Base-by-base conservation (phyloP, 495 filamentous ascomycete genomes). In the Tuber aestivum region DNA sequence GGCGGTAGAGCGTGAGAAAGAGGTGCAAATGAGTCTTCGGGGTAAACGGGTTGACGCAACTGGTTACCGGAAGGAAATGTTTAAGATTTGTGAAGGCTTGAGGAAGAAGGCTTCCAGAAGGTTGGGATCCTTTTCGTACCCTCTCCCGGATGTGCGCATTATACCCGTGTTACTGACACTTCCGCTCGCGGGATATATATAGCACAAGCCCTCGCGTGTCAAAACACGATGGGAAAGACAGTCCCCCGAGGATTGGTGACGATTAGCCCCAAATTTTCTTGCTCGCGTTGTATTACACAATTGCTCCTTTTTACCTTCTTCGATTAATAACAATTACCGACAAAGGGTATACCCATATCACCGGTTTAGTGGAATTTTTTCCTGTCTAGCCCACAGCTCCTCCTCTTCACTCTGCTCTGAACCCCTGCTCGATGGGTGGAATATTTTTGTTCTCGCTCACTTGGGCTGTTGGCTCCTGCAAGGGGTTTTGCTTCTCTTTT, bases 1-100 rank as follows among this genome's bases (percentile, higher is more conserved):
- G 68, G 87, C 86, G 69, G 92, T 92, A 6, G 90, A 92, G 79
- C 88, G 90, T 1, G 88, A 87, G 72, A 88, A 93, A 82, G 95
- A 95, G 84, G 89, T 97, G n/a, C 93, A 89, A 78, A 97, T 98
- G 94, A 94, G 90, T 77, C 91, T 99, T 87, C 90, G 88, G 0
- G 91, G 91, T 20, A 92, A 91, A 80, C 87, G 89, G 77, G 88
- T 97, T 48, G 92, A 97, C 86, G 93, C 93, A 16, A 79, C 81
- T 18, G 88, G 88, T 3, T 92, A 91, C 23, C 84, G 95, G 74
- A 97, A 94, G 84, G 92, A 96, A 81, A 97, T 99, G 87, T 84
- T 95, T 74, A 90, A 88, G 82, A 92, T 94, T 56, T 78, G 74
- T 37, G 81, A 83, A 37, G 44, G 69, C 21, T 74, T 83, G 14